These are phyloP conservation scores for Sclerotinia sclerotiorum DNA, from an alignment of 2,329 filamentous ascomycete species.

Conservation along the genomic window DNA sequence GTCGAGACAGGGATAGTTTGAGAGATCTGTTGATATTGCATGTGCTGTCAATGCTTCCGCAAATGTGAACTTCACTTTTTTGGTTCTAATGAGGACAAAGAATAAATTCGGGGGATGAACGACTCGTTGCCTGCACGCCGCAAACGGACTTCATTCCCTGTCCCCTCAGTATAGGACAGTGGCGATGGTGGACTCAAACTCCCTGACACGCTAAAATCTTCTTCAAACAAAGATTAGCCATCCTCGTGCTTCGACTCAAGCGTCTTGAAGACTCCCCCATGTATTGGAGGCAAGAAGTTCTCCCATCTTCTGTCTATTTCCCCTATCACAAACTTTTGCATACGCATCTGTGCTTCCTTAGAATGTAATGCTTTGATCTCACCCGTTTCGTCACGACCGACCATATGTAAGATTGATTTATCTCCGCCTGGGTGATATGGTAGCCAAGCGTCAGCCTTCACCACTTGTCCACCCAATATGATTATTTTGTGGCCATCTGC, in stretches of 20 bases:
- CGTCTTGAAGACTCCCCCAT: conserved; percentile 70
- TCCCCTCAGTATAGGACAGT: conserved; percentile 36
- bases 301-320: conserved; percentile 76
- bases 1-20: conserved; percentile 79
- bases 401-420: conserved; percentile 88
- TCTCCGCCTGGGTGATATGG: conserved; percentile 89
- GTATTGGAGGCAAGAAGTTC: conserved; percentile 88
- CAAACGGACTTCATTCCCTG: conserved; percentile 25
- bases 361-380: conserved; percentile 96
- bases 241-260: conserved; percentile 38
- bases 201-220: conserved; percentile 32
- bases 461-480: conserved; percentile 74
- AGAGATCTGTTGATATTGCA: conserved; percentile 71
- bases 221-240: conserved; percentile 30
- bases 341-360: conserved; percentile 68
- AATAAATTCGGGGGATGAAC: conserved; percentile 48
- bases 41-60: conserved; percentile 71
- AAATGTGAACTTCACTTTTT: conserved; percentile 56
- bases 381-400: conserved; percentile 89
- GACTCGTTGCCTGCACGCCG: conserved; percentile 25
- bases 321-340: conserved; percentile 81
- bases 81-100: conserved; percentile 57
- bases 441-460: conserved; percentile 87
- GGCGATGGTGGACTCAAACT: conserved; percentile 38
- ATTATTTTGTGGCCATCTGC: conserved; percentile 76